Base-by-base conservation (phyloP, 441 rosid species). In the Pelargonium citronellum region DNA sequence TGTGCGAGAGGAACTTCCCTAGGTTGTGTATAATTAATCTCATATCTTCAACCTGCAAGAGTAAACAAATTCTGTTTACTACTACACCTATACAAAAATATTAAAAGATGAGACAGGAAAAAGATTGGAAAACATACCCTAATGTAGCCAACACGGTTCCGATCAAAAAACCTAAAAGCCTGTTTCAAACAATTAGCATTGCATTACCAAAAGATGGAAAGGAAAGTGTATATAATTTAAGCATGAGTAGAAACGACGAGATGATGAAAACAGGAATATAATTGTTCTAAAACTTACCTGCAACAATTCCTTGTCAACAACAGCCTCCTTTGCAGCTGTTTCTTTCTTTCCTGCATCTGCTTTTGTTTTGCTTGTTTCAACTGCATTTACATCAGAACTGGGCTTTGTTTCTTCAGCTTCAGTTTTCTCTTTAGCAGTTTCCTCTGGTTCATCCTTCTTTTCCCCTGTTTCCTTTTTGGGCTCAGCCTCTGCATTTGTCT, bases 91-190 rank as follows among this genome's bases (percentile, higher is more conserved):
- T 24, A 67, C 9, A 67, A 64, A 10, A 41, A 58, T 9, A 46
- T 47, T 16, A 34, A 20, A 27, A 11, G 76, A 58, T 39, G 43
- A 9, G 37, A 55, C 3, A 62, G 71, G 19, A 5, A 0, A 3
- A 69, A 64, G 46, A 65, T 51, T 58, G 65, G 27, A 39, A 8
- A 62, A 10, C 70, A 81, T 83, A 92, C 99, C 92, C 95, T 84
- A 51, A 95, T 79, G 72, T 86, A 88, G 82, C 98, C 99, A 68
- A 83, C 82, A 69, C 81, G 89, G 79, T 95, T 88, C 70, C 97
- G 87, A 77, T 95, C 98, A 78, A 95, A 95, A 72, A 95, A 92
- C 78, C 95, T 86, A 82, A 92, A 95, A 73, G 99, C 98, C 99
- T 95, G 87, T 67, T 66, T 19, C 70, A 68, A 22, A 53, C 17